A percentile compares a stretch with the other conserved stretches of the same genome.
These are phyloP conservation scores for Sporothrix phasma DNA, from an alignment of 2,329 filamentous ascomycete species.

Conservation along the genomic window DNA sequence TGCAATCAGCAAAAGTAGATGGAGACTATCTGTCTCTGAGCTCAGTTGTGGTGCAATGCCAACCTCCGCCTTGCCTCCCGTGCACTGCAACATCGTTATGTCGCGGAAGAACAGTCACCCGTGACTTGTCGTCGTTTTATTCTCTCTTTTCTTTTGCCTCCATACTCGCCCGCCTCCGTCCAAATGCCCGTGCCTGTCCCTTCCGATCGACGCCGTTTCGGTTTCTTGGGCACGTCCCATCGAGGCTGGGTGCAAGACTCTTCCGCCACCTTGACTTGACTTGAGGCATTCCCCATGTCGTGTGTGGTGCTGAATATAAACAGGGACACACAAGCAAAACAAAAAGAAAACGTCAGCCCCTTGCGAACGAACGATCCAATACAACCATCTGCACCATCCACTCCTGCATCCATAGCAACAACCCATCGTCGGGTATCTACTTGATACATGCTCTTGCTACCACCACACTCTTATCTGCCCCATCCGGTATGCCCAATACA, in stretches of 20 bases:
- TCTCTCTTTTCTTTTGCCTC: no score
- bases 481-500: background rate
- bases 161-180: no score
- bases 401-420: background rate
- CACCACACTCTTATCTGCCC: background rate
- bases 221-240: background rate
- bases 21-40: no score
- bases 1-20: no score
- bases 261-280: background rate
- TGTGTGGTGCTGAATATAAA: background rate
- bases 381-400: background rate
- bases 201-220: slow-evolving; percentile 6
- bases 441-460: background rate
- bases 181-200: background rate
- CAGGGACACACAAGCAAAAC: background rate
- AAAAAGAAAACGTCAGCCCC: background rate
- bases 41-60: no score
- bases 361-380: no score
- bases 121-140: no score
- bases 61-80: no score
- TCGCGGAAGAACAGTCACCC: no score
- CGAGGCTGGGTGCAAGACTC: background rate
- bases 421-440: background rate
- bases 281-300: background rate
- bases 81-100: no score